Percentiles rank a stretch among this genome's conserved stretches.
These are phyloP conservation scores for Claviceps fusiformis DNA, from an alignment of 2,329 filamentous ascomycete species.

Conservation along the genomic window DNA sequence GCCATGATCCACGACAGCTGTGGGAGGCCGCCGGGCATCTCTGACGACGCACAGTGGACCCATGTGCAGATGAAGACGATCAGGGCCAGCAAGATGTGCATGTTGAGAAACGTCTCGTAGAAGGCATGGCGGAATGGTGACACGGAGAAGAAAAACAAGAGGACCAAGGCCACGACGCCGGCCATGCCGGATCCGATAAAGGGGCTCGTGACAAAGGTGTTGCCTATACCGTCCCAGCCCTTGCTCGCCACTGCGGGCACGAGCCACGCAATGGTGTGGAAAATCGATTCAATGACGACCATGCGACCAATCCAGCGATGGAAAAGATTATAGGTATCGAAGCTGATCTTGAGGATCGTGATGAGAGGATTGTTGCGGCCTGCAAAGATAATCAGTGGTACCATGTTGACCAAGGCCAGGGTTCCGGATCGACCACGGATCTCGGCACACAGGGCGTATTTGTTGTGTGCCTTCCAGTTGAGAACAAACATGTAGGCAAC, in stretches of 20 bases:
- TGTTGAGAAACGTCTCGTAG: conserved; percentile 89
- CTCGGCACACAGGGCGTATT: conserved; percentile 59
- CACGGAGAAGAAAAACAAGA: conserved; percentile 56
- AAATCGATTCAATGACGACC: conserved; percentile 50
- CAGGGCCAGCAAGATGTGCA: conserved; percentile 66
- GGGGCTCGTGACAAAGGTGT: conserved; percentile 39
- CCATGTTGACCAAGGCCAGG: conserved; percentile 77
- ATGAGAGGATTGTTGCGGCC: conserved; percentile 92
- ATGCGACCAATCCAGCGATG: conserved; percentile 65
- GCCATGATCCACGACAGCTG: conserved; percentile 64
- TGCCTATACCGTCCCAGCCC: conserved; percentile 44
- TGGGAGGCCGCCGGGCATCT: conserved; percentile 43
- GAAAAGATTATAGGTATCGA: conserved; percentile 84
- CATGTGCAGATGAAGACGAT: conserved; percentile 58
- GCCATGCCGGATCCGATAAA: conserved; percentile 56
- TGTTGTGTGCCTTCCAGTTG: conserved; percentile 44
- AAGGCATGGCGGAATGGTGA: conserved; percentile 84
- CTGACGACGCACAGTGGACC: conserved; percentile 60
- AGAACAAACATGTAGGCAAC: conserved; percentile 48
- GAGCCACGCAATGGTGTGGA: conserved; percentile 62
- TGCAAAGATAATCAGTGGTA: conserved; percentile 78
- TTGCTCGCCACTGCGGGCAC: conserved; percentile 55
- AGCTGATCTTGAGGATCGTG: conserved; percentile 66
- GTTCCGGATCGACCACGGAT: conserved; percentile 76
- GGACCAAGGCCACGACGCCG: conserved; percentile 44